These are phyloP conservation scores for Apophysomyces elegans DNA, from an alignment of 371 early-diverging fungal species.

Conservation along the genomic window DNA sequence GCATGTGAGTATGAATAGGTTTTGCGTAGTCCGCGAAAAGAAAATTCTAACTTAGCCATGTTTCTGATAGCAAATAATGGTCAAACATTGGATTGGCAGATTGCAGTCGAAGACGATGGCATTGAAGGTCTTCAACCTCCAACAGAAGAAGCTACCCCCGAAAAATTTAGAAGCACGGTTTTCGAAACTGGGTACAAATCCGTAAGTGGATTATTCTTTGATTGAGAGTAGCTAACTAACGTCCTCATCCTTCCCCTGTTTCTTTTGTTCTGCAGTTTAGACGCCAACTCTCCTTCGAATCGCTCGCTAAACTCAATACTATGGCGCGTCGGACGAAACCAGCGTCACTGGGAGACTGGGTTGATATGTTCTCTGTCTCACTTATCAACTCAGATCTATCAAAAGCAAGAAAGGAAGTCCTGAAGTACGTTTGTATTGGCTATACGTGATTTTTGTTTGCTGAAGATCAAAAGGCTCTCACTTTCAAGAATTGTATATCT, in stretches of 20 bases:
- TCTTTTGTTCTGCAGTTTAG: neutral
- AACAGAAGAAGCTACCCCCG: neutral
- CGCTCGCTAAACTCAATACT: neutral
- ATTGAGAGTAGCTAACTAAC: neutral
- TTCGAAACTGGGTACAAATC: neutral
- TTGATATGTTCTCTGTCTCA: neutral
- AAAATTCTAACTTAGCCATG: too few species aligned
- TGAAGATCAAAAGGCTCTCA: conserved; percentile 10
- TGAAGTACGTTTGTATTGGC: conserved; percentile 8
- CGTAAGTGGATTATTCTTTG: neutral
- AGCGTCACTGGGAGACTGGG: neutral
- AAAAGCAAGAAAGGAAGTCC: neutral
- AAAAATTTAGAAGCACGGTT: neutral
- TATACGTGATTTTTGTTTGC: conserved; percentile 2
- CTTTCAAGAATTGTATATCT: conserved; percentile 13
- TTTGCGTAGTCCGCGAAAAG: too few species aligned
- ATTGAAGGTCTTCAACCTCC: neutral
- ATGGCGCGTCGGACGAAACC: neutral
- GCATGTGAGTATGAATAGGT: too few species aligned
- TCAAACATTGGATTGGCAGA: too few species aligned
- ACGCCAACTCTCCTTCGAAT: neutral
- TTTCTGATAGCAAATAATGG: too few species aligned
- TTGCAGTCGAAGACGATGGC: too few species aligned
- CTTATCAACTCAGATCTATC: neutral
- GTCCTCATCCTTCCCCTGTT: neutral